Conservation (phyloP, 441 rosid genomes). For the Erodium moschatum region DNA sequence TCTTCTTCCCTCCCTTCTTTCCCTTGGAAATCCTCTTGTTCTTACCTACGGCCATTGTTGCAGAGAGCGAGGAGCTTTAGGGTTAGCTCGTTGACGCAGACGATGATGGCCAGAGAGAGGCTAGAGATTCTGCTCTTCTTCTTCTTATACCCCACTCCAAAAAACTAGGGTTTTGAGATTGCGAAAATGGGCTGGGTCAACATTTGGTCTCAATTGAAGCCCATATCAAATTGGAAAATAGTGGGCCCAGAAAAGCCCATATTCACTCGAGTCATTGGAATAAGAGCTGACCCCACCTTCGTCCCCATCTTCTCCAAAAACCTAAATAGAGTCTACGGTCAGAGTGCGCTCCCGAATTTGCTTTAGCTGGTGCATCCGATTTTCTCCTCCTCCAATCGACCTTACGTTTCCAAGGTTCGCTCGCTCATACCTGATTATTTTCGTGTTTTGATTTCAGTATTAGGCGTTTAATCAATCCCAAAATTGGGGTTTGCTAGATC, state of each 20-base stretch:
- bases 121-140: neutral
- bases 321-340: neutral
- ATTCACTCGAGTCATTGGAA: neutral
- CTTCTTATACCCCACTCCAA: neutral
- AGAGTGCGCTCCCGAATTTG: neutral
- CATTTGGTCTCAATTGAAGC: neutral
- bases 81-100: neutral
- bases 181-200: neutral
- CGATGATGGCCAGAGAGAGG: neutral
- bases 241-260: neutral
- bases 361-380: neutral
- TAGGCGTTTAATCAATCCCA: neutral
- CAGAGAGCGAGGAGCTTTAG: neutral
- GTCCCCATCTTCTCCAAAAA: neutral
- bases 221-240: neutral
- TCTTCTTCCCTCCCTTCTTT: constrained; percentile 91
- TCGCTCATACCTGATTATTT: neutral
- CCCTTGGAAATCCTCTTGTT: constrained; percentile 97
- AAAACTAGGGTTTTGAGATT: neutral
- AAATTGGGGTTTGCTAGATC: neutral
- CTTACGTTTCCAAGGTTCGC: neutral
- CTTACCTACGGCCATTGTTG: constrained; percentile 31
- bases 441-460: neutral
- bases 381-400: neutral
- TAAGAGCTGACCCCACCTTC: neutral